phyloP scores from a whole-genome alignment of 2,329 filamentous ascomycete species.

The Calycina marina region DNA sequence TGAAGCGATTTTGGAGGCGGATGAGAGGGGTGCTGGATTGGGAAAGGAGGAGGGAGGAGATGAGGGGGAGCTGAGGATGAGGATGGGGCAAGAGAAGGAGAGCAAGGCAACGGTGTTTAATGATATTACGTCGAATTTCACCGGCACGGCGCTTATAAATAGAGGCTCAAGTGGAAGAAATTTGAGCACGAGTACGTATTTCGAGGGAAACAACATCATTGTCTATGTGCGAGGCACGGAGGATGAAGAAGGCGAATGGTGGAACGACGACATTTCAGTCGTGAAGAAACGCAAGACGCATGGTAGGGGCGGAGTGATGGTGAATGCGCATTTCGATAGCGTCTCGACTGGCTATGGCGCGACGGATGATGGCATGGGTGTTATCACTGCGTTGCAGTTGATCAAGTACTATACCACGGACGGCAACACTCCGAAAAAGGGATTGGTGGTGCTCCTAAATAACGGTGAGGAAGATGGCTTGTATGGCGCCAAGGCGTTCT shows the following conservation, averaged over 20 bases:
- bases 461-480: conserved; percentile 92
- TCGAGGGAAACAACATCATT: conserved; percentile 84
- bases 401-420: conserved; percentile 70
- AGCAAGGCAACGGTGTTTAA: conserved; percentile 56
- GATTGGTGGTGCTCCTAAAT: conserved; percentile 77
- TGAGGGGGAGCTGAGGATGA: conserved; percentile 6
- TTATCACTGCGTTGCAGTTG: conserved; percentile 73
- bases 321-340: conserved; percentile 85
- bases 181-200: conserved; percentile 48
- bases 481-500: conserved; percentile 74
- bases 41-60: conserved; percentile 20
- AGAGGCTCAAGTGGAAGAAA: conserved; percentile 21
- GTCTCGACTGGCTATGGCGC: conserved; percentile 87
- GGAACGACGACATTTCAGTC: conserved; percentile 30
- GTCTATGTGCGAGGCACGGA: conserved; percentile 77
- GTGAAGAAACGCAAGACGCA: conserved; percentile 30
- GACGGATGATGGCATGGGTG: conserved; percentile 85
- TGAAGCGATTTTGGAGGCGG: conserved; percentile 50
- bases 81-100: conserved; percentile 6
- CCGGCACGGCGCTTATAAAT: conserved; percentile 37
- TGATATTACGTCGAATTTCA: conserved; percentile 66
- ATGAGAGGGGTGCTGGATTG: conserved; percentile 33
- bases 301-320: conserved; percentile 63
- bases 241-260: conserved; percentile 62
- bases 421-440: conserved; percentile 59